These are phyloP conservation scores for Coemansia sp. DNA, from an alignment of 192 early-diverging fungal genomes.

Conservation along the genomic window DNA sequence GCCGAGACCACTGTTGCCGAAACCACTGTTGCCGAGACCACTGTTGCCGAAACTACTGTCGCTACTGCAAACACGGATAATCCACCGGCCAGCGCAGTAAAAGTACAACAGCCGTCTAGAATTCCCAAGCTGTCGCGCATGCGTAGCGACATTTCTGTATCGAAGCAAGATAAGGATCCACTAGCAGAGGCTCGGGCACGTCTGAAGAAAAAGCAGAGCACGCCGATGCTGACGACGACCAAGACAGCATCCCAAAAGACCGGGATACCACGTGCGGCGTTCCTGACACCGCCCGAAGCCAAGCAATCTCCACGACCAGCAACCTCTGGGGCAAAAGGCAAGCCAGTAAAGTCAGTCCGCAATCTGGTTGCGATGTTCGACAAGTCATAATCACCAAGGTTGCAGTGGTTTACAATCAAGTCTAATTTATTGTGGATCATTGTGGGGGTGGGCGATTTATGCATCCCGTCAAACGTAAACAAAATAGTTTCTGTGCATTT, in stretches of 20 bases:
- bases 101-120: slow-evolving; percentile 9
- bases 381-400: not conserved
- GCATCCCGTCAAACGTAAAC: slow-evolving; percentile 16
- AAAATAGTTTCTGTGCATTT: slow-evolving; percentile 1
- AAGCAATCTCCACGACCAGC: slow-evolving; percentile 8
- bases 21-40: not conserved
- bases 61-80: slow-evolving; percentile 30
- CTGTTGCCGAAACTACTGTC: not conserved
- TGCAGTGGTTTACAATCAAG: slow-evolving; percentile 2
- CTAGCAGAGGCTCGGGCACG: slow-evolving; percentile 41
- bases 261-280: slow-evolving; percentile 4
- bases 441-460: not conserved
- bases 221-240: slow-evolving; percentile 22
- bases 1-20: not conserved
- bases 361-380: slow-evolving; percentile 53
- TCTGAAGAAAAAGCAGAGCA: slow-evolving; percentile 51
- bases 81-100: slow-evolving; percentile 16
- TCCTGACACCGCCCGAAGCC: slow-evolving; percentile 8
- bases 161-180: slow-evolving; percentile 18
- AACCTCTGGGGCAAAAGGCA: not conserved
- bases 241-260: not conserved
- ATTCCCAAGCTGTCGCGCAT: slow-evolving; percentile 26
- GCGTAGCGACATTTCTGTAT: slow-evolving; percentile 23
- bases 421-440: not conserved
- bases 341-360: slow-evolving; percentile 36